Conservation (phyloP, 2,329 filamentous ascomycete species). For the Trichophyton mentagrophytes region DNA sequence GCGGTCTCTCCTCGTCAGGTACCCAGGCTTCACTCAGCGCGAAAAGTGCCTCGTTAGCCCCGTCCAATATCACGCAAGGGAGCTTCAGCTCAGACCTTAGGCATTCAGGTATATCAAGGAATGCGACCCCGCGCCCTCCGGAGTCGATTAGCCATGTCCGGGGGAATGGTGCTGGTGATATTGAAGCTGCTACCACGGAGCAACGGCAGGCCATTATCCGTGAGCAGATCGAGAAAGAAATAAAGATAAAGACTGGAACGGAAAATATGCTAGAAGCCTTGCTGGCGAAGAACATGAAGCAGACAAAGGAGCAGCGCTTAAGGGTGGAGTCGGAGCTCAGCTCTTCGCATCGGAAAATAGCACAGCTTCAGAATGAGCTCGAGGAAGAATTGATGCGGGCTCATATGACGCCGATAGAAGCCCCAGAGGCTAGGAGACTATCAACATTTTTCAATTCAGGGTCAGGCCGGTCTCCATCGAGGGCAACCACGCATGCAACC, state of each 20-base stretch:
- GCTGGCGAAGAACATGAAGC: conserved; percentile 88
- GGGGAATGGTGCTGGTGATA: conserved; percentile 42
- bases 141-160: conserved; percentile 42
- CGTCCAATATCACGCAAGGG: conserved; percentile 60
- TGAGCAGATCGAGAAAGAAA: conserved; percentile 82
- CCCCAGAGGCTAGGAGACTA: conserved; percentile 35
- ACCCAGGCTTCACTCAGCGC: conserved; percentile 47
- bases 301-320: conserved; percentile 71
- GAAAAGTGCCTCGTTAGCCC: conserved; percentile 56
- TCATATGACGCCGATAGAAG: conserved; percentile 36
- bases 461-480: conserved; percentile 40
- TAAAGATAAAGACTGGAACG: conserved; percentile 95
- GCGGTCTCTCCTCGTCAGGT: conserved; percentile 46
- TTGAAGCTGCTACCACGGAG: conserved; percentile 50
- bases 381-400: conserved; percentile 48
- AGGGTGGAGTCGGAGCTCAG: conserved; percentile 79
- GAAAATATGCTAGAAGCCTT: conserved; percentile 96
- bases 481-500: conserved; percentile 24
- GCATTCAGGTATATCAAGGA: conserved; percentile 51
- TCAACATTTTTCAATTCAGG: conserved; percentile 47
- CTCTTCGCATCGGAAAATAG: conserved; percentile 64
- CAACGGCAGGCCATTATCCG: conserved; percentile 62
- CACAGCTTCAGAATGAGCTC: conserved; percentile 45
- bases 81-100: conserved; percentile 85
- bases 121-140: conserved; percentile 43